Evolutionary conservation across 164 flowering plant species (phyloP), one percentile per base, ranked within the genome.

Genomic region (Paratinospora sagittata): DNA sequence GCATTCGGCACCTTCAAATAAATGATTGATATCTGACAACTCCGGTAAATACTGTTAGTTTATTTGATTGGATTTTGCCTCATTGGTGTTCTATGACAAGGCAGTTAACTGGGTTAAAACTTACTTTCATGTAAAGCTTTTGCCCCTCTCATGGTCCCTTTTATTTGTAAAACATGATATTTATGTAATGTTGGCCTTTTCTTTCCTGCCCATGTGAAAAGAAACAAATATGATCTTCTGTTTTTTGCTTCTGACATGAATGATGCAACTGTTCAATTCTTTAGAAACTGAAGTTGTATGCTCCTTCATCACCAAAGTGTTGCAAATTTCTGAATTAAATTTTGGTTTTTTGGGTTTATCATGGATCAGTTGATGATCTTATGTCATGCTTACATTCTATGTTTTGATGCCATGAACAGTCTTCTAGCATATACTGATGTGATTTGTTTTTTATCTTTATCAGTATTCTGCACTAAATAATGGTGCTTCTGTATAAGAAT

Each of bases 1-100:
- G 21, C 75, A 82, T 68, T 77, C 68, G 33, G 74, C 45, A 74
- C 79, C 84, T 61, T 66, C 79, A 16, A 79, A 83, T 49, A 78
- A 77, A 24, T 73, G 73, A 12, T 76, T 43, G 80, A 71, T 49
- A 68, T 76, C 70, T 64, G 62, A 62, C 60, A 19, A 61, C 66
- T 72, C 67, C 17, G 36, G 66, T 70, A 55, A 45, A 30, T 27
- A 68, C 41, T n/a, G 37, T 55, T 47, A 65, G 67, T 21, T 63
- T 63, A 30, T 33, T 30, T 72, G 16, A 41, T 66, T 65, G 47
- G 14, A 43, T 9, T n/a, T 65, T 23, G 39, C 39, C 14, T 8
- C 60, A 55, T 14, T n/a, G 60, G n/a, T n/a, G 24, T 17, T 55
- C 24, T 55, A 55, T n/a, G 19, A 19, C 2, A 7, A 3, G 60